Base-by-base conservation (phyloP, 2,329 filamentous ascomycete species). In the Grosmannia serpens region DNA sequence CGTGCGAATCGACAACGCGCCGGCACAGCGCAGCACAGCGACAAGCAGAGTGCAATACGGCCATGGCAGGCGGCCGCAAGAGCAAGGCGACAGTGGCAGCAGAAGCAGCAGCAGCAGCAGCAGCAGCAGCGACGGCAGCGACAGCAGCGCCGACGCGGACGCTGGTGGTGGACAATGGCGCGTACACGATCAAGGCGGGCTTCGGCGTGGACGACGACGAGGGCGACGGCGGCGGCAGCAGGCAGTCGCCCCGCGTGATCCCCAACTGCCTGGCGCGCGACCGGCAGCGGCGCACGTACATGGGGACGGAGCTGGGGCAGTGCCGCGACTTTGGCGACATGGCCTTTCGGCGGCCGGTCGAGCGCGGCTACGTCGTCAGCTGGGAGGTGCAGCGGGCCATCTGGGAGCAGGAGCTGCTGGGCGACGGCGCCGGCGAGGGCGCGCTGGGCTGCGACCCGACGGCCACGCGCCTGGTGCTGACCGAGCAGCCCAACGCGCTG, bases 301-400 rank as follows among this genome's bases (percentile, higher is more conserved):
- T 96, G 61, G 91, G 83, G 17, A 84, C 88, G 0, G 87, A 95
- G 64, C 75, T 96, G 1, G 82, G 85, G 10, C 79, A 83, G 59
- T 95, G 92, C 71, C 85, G 81, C 63, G 92, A 99, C 68, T 96
- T 90, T 75, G 90, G 91, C 63, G 92, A 96, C 70, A 83, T 95
- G 24, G 81, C 83, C 10, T 96, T 96, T 67, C 83, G 92, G 1
- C 79, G 92, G 0, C 94, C 94, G 0, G 88, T 97, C 1, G 94
- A 99, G 71, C 95, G 91, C 71, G 94, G 94, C 9, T 97, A 89
- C 68, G 79, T 97, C 55, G 91, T 97, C 61, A 96, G 92, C 68
- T 99, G 94, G 94, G 94, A 99, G 71, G 86, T 88, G 0, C 84
- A 99, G 74, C 92, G 89, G 72, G 91, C 94, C 67, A 89, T 99